Percentiles rank a stretch among this genome's conserved stretches.
phyloP scores from a whole-genome alignment of 225 moss, liverwort and hornwort species.

The Antitrichia curtipendula region DNA sequence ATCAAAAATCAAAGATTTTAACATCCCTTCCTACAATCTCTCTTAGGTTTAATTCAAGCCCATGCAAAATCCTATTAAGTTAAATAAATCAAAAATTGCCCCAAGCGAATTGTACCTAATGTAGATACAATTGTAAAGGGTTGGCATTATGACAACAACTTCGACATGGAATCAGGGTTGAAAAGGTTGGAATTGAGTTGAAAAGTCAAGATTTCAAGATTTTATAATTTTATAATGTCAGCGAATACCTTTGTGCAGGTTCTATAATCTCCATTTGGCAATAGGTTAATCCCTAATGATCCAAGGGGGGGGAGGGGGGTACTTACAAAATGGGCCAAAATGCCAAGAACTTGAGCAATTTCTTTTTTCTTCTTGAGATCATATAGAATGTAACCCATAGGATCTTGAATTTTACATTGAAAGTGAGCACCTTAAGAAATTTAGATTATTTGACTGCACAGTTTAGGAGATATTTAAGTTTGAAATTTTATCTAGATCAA shows the following conservation, averaged over 20 bases:
- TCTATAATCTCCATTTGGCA: background rate
- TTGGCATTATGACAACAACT: background rate
- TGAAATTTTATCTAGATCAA: no score
- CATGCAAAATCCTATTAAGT: background rate
- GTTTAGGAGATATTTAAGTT: no score
- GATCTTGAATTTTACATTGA: no score
- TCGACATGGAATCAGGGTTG: background rate
- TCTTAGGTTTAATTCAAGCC: background rate
- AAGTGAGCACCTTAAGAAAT: no score
- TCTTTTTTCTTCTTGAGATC: no score
- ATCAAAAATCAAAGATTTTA: background rate
- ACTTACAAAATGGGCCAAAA: no score
- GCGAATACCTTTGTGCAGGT: rapidly evolving
- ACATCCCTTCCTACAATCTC: rapidly evolving
- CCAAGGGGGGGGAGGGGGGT: no score
- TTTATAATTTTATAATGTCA: no score
- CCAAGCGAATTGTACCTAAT: rapidly evolving
- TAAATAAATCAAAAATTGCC: background rate
- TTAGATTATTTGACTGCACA: no score
- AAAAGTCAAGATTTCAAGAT: background rate
- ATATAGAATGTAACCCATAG: no score
- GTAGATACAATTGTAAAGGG: background rate
- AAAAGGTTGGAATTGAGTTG: background rate
- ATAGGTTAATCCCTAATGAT: background rate
- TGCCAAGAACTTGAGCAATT: no score